Conservation (phyloP, 352 stramenopile genomes). For the Phytophthora pini region DNA sequence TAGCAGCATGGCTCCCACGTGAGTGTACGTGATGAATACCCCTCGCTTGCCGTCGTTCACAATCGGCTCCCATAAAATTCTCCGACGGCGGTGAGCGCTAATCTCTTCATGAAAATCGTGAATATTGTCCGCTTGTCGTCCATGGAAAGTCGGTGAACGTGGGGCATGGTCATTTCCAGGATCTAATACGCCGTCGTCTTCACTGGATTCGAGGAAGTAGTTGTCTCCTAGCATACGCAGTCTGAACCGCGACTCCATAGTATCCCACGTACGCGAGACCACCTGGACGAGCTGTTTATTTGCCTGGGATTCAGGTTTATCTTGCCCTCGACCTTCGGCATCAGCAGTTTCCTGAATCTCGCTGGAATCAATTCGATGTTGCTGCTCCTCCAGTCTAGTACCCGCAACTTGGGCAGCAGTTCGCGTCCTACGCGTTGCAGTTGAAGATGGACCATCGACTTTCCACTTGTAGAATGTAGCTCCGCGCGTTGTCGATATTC, state of each 20-base stretch:
- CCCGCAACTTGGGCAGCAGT: slow-evolving; percentile 7
- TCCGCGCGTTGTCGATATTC: slow-evolving; percentile 56
- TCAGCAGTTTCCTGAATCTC: neutral
- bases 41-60: slow-evolving; percentile 75
- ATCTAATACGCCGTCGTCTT: slow-evolving; percentile 34
- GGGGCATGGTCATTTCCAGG: slow-evolving; percentile 14
- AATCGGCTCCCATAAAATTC: slow-evolving; percentile 75
- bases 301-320: neutral
- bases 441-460: slow-evolving; percentile 72
- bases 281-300: slow-evolving; percentile 38
- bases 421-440: slow-evolving; percentile 8
- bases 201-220: slow-evolving; percentile 67
- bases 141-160: slow-evolving; percentile 38
- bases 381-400: slow-evolving; percentile 1
- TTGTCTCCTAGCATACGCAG: slow-evolving; percentile 61
- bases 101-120: slow-evolving; percentile 40
- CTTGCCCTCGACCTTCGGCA: slow-evolving; percentile 1
- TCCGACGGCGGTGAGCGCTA: slow-evolving; percentile 25
- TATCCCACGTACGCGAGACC: slow-evolving; percentile 36
- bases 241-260: slow-evolving; percentile 56
- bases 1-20: slow-evolving; percentile 68
- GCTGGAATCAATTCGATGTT: slow-evolving; percentile 20
- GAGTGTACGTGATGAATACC: slow-evolving; percentile 86
- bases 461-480: slow-evolving; percentile 78
- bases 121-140: slow-evolving; percentile 22